Percentiles rank a stretch among this genome's conserved stretches.
These are phyloP conservation scores for Claviceps purpurea DNA, from an alignment of 2,329 filamentous ascomycete genomes.

Conservation along the genomic window DNA sequence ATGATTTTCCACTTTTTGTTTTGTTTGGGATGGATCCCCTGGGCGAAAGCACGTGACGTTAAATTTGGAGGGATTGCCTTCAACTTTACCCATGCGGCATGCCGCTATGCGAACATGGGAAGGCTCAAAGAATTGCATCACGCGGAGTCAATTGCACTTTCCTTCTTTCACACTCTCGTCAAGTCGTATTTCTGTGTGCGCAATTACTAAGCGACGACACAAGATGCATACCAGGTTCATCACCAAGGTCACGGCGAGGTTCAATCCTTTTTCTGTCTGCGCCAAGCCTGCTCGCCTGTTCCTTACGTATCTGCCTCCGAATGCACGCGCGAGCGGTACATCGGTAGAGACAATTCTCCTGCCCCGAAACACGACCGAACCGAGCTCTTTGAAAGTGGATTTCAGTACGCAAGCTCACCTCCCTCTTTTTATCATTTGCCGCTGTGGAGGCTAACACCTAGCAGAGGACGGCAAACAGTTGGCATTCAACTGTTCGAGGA, in stretches of 20 bases:
- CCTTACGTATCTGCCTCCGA: conserved; percentile 70
- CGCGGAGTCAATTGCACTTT: neutral
- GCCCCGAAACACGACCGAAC: conserved; percentile 52
- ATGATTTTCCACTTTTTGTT: neutral
- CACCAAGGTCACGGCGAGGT: conserved; percentile 70
- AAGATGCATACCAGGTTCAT: conserved; percentile 77
- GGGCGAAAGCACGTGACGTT: conserved; percentile 4
- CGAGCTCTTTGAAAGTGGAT: conserved; percentile 60
- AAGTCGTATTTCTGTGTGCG: no score
- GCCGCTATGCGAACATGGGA: neutral
- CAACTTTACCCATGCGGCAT: no score
- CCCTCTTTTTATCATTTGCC: neutral
- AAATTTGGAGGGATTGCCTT: conserved; percentile 1
- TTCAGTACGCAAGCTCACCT: conserved; percentile 54
- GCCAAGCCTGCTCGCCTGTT: conserved; percentile 79
- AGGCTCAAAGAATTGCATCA: neutral
- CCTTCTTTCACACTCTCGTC: neutral
- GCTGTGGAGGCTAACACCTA: conserved; percentile 11
- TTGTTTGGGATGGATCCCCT: neutral
- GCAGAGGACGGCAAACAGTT: conserved; percentile 88
- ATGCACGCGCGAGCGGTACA: conserved; percentile 60
- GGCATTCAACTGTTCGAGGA: conserved; percentile 63
- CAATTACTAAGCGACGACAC: no score
- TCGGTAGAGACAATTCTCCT: conserved; percentile 67
- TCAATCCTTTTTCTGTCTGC: conserved; percentile 78